Evolutionary conservation across 164 flowering plant genomes (phyloP), one percentile per base, ranked within the genome.

Genomic region (Liriodendron chinense): DNA sequence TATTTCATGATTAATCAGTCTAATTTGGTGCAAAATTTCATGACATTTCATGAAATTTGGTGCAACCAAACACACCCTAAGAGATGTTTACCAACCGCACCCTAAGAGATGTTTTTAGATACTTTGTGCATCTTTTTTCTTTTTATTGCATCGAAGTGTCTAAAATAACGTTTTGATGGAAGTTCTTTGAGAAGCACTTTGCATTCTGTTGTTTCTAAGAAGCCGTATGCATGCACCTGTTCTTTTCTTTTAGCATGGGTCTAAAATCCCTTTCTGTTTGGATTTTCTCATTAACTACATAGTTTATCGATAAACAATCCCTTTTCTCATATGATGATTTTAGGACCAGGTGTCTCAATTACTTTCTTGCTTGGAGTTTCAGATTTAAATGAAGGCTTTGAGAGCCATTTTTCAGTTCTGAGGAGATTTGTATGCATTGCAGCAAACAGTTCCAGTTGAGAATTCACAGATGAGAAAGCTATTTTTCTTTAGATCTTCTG

Each of bases 401-500:
- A 26, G 67, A 34, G 43, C 43, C 43, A 34, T 34, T 34, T 34
- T 34, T 34, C 43, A 34, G 43, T 34, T 34, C 43, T 34, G 43
- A 34, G 43, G 43, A 34, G 16, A 3, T 53, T 16, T 53, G 18
- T 53, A 53, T 53, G 13, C 13, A 53, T 18, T 63, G 22, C 24
- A 2, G 10, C 7, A 50, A 57, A 21, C 28, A 71, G 21, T 71
- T 50, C 50, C 25, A 69, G 53, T 69, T 1, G 12, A 62, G 25
- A 12, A 13, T 13, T 64, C 28, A 10, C 34, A 79, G 62, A 94
- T 92, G 98, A 91, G 87, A 90, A 94, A 91, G 84, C 75, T 92
- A 7, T 94, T 94, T 80, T 90, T 80, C 82, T 94, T 92, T 79
- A 84, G 86, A 81, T 89, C 97, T 71, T 84, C 87, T n/a, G 74